phyloP scores from a whole-genome alignment of 2,329 filamentous ascomycete species.

The Talaromyces sp. region DNA sequence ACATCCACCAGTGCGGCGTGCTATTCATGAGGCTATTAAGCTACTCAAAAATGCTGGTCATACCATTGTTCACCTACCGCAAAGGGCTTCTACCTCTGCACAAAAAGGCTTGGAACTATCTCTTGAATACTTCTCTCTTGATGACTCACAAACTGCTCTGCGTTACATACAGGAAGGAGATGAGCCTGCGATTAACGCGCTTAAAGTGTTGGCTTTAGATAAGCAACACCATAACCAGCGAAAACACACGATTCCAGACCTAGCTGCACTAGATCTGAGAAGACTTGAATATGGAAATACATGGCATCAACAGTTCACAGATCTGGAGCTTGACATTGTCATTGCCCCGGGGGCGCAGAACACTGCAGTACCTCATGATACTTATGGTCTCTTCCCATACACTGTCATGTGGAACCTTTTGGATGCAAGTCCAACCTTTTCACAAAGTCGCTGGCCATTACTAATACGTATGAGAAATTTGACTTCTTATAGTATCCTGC shows the following conservation, averaged over 20 bases:
- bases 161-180: background rate
- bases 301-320: conserved; percentile 44
- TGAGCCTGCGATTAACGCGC: background rate
- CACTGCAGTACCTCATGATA: conserved; percentile 53
- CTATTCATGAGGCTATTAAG: conserved; percentile 41
- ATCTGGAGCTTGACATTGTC: conserved; percentile 49
- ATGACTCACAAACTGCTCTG: background rate
- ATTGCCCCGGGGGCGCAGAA: conserved; percentile 49
- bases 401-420: conserved; percentile 52
- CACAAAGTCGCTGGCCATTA: too few relatives aligned
- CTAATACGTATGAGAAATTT: background rate
- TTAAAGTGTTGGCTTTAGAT: background rate
- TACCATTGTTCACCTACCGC: conserved; percentile 36
- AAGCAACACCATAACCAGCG: background rate
- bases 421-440: conserved; percentile 41
- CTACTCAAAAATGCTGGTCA: conserved; percentile 46
- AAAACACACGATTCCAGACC: conserved; percentile 34
- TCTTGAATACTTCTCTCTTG: conserved; percentile 6
- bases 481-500: conserved; percentile 45
- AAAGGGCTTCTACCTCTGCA: background rate
- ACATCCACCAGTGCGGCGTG: conserved; percentile 50
- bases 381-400: conserved; percentile 37
- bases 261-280: conserved; percentile 43
- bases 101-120: background rate
- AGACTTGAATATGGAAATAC: conserved; percentile 32